Conservation (phyloP, 192 early-diverging fungal genomes). For the Backusella parvicylindrica region DNA sequence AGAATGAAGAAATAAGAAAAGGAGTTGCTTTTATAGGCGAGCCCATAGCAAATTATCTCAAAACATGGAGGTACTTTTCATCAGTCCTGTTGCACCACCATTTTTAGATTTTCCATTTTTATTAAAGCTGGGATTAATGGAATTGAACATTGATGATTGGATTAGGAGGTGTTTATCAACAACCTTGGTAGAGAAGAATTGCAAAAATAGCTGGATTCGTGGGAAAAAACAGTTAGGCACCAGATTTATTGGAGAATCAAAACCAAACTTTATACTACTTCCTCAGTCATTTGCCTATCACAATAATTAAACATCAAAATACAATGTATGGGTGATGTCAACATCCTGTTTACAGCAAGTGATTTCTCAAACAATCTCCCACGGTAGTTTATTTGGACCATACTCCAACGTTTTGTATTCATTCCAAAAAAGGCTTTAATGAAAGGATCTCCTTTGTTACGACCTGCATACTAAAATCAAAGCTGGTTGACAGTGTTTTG, state of each 20-base stretch:
- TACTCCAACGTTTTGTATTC: background rate
- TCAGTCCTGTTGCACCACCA: background rate
- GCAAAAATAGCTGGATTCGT: background rate
- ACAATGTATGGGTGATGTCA: background rate
- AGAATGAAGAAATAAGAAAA: background rate
- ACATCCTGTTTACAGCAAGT: background rate
- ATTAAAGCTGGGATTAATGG: background rate
- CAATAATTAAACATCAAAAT: background rate
- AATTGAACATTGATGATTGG: background rate
- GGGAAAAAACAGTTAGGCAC: background rate
- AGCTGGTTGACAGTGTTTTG: background rate
- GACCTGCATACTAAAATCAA: background rate
- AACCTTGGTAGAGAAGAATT: background rate
- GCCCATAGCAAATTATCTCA: background rate
- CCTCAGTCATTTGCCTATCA: background rate
- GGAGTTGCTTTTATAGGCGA: background rate
- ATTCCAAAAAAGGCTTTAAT: background rate
- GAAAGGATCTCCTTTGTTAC: background rate
- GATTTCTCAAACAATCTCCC: background rate
- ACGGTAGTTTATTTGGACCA: background rate
- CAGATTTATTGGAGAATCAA: background rate
- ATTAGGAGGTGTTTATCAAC: background rate
- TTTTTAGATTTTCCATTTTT: slow-evolving; percentile 2
- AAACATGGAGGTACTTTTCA: background rate
- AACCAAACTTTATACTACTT: background rate